These are phyloP conservation scores for Leccinum sublutescens DNA, from an alignment of 768 basidiomycete genomes.

Conservation along the genomic window DNA sequence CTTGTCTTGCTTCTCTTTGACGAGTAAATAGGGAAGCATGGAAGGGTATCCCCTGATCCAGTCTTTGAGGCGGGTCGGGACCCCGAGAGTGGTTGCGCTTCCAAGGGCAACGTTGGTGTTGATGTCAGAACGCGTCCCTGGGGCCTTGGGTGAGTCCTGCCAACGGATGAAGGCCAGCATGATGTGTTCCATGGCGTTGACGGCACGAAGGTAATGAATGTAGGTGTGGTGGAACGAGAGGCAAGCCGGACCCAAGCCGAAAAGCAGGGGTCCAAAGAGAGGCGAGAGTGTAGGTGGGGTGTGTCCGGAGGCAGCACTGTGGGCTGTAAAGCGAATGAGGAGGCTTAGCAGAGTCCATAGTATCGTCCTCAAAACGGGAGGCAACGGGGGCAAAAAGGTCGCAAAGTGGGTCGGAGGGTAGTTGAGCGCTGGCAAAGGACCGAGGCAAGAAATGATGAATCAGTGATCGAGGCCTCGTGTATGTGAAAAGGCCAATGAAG, in stretches of 20 bases:
- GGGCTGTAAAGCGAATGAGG: conserved; percentile 76
- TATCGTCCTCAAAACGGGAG: conserved; percentile 55
- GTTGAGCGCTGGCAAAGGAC: conserved; percentile 41
- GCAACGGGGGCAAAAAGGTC: conserved; percentile 57
- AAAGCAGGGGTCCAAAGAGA: conserved; percentile 86
- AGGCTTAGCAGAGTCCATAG: conserved; percentile 75
- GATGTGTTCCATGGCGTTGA: conserved; percentile 89
- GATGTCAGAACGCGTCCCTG: conserved; percentile 27
- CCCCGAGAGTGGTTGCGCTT: conserved; percentile 58
- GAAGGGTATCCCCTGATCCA: conserved; percentile 90
- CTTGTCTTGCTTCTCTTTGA: conserved; percentile 45
- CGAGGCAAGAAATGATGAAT: conserved; percentile 19
- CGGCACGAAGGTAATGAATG: conserved; percentile 71
- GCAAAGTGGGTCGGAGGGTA: conserved; percentile 76
- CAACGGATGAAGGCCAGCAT: conserved; percentile 88
- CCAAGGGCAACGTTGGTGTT: conserved; percentile 38
- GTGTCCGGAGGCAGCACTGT: conserved; percentile 82
- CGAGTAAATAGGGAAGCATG: conserved; percentile 64
- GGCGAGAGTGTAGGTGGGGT: conserved; percentile 89
- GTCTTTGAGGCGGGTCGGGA: conserved; percentile 84
- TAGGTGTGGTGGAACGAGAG: conserved; percentile 59
- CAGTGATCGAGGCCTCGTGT: conserved; percentile 22
- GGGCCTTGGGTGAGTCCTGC: conserved; percentile 56
- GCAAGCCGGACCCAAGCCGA: conserved; percentile 65
- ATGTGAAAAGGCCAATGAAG: conserved; percentile 20